Evolutionary conservation across 23 red algal species (phyloP), one percentile per base, ranked within the genome.

Genomic region (Gracilariopsis chorda): DNA sequence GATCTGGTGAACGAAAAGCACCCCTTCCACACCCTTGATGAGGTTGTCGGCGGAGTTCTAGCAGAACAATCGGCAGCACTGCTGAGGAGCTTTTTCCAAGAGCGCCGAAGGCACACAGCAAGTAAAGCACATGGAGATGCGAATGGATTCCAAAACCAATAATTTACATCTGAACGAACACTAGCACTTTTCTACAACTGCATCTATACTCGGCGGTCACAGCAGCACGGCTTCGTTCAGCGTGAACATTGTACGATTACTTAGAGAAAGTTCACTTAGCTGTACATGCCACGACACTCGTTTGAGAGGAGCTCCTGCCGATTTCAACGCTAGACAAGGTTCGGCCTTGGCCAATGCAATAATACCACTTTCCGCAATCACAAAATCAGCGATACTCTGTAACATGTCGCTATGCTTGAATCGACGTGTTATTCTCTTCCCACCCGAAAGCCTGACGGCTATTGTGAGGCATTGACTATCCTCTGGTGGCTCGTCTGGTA

Each of bases 11-110:
- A 71, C 44, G 51, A 59, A 43, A 51, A 79, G 14, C 94, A 96
- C 47, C 94, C 94, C 0, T 92, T 92, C 61, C 87, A 91, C 44
- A 48, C 41, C 12, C 49, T 96, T 45, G 57, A 67, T 10, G 23
- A 68, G 20, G 82, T 96, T 14, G n/a, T 14, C 16, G 87, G 78
- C 16, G 94, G 94, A 47, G 87, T 92, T 43, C 43, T 85, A 35
- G 87, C 36, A 32, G 30, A 49, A 2, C 77, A 87, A 48, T 77
- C 82, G 6, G 80, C 70, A 7, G 87, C 45, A 7, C 58, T 96
- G 3, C 63, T 96, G 29, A 41, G 87, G 14, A 35, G 47, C 20
- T 96, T 96, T 46, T 96, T 96, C 76, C 64, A 70, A 16, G 48
- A 82, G 71, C 94, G 94, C 39, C 52, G 93, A 34, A 51, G 24